Evolutionary conservation across 805 yeast species (phyloP), one percentile per base, ranked within the genome.

Genomic region (Kodamaea sagamina): DNA sequence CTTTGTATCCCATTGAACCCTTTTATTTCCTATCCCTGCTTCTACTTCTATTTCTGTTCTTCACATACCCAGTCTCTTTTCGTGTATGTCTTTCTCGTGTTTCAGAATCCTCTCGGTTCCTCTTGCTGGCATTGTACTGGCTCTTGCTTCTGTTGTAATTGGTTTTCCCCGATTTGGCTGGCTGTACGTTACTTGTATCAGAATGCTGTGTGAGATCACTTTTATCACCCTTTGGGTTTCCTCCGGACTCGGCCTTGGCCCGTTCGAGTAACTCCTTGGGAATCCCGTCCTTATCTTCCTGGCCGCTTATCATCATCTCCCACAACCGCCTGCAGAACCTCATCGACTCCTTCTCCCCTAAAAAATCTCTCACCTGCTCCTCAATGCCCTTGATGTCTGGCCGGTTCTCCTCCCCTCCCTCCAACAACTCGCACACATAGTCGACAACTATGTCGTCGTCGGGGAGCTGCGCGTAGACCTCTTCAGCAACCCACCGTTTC

Each of bases 381-480:
- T 69, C 68, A 17, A 78, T 63, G 8, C 59, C 62, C 22, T 61
- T 59, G n/a, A 74, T 68, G 41, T 68, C 65, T 0, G 76, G 72
- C 12, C 49, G 46, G 21, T 31, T 21, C 8, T 45, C 46, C 6
- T 62, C 68, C 6, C 36, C 26, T 9, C 56, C 59, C 3, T 51
- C 43, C 17, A 78, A 53, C 35, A 78, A 54, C 51, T 78, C 80
- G 38, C 58, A 56, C 3, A 73, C 54, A 43, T 74, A 77, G 29
- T 72, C 79, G 2, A 65, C 59, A 4, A 73, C 63, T 3, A 78
- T 70, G 17, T 78, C 83, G 49, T 78, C 83, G 36, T 74, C 80
- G 0, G 78, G 78, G 9, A 76, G 53, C 8, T 63, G 55, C 35
- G 62, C 53, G 11, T 63, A 55, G 22, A 77, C 43, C 38, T 57